Evolutionary conservation across 805 yeast species (phyloP).

Genomic region (Geotrichum ghanense): DNA sequence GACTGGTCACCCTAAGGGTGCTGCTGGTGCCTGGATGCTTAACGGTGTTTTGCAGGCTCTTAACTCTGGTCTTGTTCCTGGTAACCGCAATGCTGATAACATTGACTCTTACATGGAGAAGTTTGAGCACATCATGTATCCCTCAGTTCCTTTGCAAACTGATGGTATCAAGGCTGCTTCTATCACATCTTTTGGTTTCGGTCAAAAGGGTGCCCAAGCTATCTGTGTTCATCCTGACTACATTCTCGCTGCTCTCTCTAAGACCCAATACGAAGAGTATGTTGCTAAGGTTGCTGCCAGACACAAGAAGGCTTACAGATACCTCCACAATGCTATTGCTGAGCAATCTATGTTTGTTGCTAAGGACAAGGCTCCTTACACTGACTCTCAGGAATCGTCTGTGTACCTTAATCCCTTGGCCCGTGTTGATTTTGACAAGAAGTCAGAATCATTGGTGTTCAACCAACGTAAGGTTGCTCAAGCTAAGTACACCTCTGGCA

Average conservation of each 20-base stretch:
- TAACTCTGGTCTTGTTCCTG: conserved; percentile 91
- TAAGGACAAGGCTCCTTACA: conserved; percentile 88
- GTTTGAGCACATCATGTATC: conserved; percentile 82
- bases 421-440: conserved; percentile 41
- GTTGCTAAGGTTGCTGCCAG: conserved; percentile 60
- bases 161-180: conserved; percentile 97
- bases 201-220: conserved; percentile 99
- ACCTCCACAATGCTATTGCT: conserved; percentile 90
- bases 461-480: conserved; percentile 23
- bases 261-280: conserved; percentile 60
- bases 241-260: conserved; percentile 72
- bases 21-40: conserved; percentile 99
- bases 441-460: conserved; percentile 25
- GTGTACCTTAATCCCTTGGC: conserved; percentile 96
- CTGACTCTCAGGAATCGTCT: conserved; percentile 73
- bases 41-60: conserved; percentile 94
- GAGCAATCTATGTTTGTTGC: conserved; percentile 85
- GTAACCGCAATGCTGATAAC: conserved; percentile 97
- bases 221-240: conserved; percentile 87
- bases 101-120: conserved; percentile 75
- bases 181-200: conserved; percentile 96
- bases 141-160: conserved; percentile 85
- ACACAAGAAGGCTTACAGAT: conserved; percentile 83
- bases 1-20: conserved; percentile 99
- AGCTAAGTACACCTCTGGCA: conserved; percentile 27